Evolutionary conservation across 2,329 filamentous ascomycete species (phyloP).

Genomic region (Didymosphaeria variabile): DNA sequence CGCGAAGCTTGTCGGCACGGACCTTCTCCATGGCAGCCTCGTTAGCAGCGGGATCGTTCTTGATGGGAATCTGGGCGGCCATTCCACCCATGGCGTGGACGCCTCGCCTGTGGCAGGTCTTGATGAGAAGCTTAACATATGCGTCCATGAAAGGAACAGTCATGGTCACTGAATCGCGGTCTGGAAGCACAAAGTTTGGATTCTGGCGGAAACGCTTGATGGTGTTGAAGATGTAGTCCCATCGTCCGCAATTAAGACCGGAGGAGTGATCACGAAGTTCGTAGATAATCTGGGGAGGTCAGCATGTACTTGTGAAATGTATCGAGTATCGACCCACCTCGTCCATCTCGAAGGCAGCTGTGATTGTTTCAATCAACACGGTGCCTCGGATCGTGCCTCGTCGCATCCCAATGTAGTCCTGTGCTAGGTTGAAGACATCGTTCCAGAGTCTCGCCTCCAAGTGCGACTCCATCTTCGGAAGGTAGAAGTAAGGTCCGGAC

Average conservation of each 20-base stretch:
- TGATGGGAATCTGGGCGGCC: conserved; percentile 99
- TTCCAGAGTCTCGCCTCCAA: conserved; percentile 98
- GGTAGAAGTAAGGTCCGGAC: conserved; percentile 94
- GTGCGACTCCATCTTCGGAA: conserved; percentile 98
- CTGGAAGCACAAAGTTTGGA: conserved; percentile 89
- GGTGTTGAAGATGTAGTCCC: conserved; percentile 99
- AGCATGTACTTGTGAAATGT: conserved; percentile 23
- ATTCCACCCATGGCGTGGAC: conserved; percentile 99
- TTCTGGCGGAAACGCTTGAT: conserved; percentile 99
- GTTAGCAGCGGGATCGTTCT: conserved; percentile 89
- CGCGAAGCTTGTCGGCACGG: conserved; percentile 93
- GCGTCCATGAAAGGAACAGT: conserved; percentile 98
- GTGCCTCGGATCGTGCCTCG: conserved; percentile 94
- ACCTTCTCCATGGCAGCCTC: conserved; percentile 94
- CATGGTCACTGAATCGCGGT: conserved; percentile 93
- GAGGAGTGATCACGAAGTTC: conserved; percentile 96
- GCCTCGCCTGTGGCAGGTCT: conserved; percentile 94
- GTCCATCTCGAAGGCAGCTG: conserved; percentile 99
- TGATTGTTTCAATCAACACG: conserved; percentile 96
- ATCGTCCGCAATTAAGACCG: conserved; percentile 96
- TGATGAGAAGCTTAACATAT: conserved; percentile 96
- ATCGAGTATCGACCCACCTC: conserved; percentile 61
- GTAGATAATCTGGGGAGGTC: conserved; percentile 80
- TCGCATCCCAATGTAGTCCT: conserved; percentile 90
- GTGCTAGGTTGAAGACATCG: conserved; percentile 93